phyloP scores from a whole-genome alignment of 495 filamentous ascomycete genomes.

The Trichoderma orchidacearum region DNA sequence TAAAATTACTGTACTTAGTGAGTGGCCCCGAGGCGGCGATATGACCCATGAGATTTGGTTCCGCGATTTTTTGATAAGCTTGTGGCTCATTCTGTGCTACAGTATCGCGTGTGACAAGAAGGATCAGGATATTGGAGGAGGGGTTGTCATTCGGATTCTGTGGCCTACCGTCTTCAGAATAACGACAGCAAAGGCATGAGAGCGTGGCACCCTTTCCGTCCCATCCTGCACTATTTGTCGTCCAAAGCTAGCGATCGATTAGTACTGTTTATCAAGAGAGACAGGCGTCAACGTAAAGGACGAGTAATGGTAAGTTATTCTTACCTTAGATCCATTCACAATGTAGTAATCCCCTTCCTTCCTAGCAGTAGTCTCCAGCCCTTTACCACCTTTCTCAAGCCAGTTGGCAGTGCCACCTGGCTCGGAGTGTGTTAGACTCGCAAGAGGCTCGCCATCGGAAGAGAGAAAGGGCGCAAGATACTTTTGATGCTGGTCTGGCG shows the following conservation, averaged over 20 bases:
- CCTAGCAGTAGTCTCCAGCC: constrained; percentile 33
- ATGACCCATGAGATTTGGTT: constrained; percentile 30
- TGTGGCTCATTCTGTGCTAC: constrained; percentile 22
- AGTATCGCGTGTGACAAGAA: constrained; percentile 31
- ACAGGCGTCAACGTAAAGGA: not conserved
- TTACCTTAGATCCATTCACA: constrained; percentile 41
- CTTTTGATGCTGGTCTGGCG: constrained; percentile 20
- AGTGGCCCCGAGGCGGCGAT: constrained; percentile 31
- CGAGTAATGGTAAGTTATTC: not conserved
- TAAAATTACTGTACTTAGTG: constrained; percentile 30
- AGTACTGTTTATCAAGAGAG: not conserved
- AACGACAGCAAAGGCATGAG: constrained; percentile 37
- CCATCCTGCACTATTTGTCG: constrained; percentile 41
- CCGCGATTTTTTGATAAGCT: constrained; percentile 26
- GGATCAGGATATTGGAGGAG: constrained; percentile 27
- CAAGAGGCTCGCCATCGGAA: constrained; percentile 29
- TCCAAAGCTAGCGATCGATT: constrained; percentile 28
- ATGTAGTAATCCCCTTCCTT: constrained; percentile 39
- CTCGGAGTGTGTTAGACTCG: constrained; percentile 37
- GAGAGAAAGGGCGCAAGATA: constrained; percentile 36
- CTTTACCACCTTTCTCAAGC: constrained; percentile 31
- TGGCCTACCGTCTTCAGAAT: constrained; percentile 9
- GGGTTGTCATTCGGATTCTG: constrained; percentile 14
- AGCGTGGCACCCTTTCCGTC: constrained; percentile 37
- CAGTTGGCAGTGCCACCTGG: constrained; percentile 38